These are phyloP conservation scores for Cryptomeria japonica DNA, from an alignment of 75 land plant genomes.

Conservation along the genomic window DNA sequence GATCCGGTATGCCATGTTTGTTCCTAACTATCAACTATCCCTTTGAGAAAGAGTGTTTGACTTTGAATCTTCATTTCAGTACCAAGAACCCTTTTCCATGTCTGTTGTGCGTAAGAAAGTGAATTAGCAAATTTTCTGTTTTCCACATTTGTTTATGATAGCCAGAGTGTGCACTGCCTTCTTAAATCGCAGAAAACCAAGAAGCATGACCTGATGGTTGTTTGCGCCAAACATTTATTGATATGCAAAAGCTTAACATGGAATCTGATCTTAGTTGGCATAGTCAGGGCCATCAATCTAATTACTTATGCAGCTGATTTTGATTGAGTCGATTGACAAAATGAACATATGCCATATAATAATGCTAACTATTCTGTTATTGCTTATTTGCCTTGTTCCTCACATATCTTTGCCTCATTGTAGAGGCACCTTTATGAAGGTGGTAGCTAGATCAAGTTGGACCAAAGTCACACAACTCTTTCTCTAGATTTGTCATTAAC, in stretches of 20 bases:
- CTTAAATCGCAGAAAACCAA: not conserved
- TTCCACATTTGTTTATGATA: not conserved
- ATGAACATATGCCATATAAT: too few species aligned
- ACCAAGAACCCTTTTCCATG: not conserved
- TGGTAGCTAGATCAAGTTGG: too few species aligned
- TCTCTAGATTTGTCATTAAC: too few species aligned
- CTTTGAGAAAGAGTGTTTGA: too few species aligned
- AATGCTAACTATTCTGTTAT: not conserved
- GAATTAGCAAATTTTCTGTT: not conserved
- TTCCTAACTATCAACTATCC: too few species aligned
- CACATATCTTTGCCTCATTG: not conserved
- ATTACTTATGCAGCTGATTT: not conserved
- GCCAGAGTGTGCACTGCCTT: not conserved
- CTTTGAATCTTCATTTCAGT: too few species aligned
- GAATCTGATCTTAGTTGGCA: not conserved
- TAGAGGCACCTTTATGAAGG: not conserved
- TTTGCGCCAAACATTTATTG: not conserved
- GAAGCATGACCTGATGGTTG: not conserved
- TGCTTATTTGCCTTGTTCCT: not conserved
- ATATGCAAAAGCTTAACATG: not conserved
- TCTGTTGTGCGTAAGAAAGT: not conserved
- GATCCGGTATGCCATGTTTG: not conserved
- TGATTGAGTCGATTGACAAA: not conserved
- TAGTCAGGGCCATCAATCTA: not conserved
- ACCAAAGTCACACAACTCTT: too few species aligned